Evolutionary conservation across 1,139 yeast genomes (phyloP).

Genomic region (Diutina sp.): DNA sequence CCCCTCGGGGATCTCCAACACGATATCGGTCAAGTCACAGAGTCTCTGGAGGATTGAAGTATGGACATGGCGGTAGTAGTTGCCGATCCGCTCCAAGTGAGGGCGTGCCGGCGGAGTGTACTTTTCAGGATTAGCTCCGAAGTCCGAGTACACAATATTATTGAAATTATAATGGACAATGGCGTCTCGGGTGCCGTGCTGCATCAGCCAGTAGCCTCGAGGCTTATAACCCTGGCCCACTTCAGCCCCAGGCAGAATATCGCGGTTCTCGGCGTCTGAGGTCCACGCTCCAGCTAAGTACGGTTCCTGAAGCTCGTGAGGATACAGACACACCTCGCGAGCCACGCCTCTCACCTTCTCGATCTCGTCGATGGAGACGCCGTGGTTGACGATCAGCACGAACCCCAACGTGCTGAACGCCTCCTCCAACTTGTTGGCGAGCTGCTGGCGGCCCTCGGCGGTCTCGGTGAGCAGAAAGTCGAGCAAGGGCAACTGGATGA

Average conservation of each 20-base stretch:
- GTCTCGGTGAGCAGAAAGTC: slow-evolving; percentile 10
- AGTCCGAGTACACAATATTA: slow-evolving; percentile 17
- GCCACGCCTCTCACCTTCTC: slow-evolving; percentile 22
- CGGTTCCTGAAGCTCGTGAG: slow-evolving; percentile 24
- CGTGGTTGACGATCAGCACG: slow-evolving; percentile 27
- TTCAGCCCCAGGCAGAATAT: slow-evolving; percentile 27
- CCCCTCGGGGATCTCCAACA: slow-evolving; percentile 30
- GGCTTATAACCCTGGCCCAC: slow-evolving; percentile 37
- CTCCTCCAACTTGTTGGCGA: slow-evolving; percentile 21
- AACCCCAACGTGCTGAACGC: slow-evolving; percentile 33
- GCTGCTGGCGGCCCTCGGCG: slow-evolving; percentile 11
- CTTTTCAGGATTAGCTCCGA: slow-evolving; percentile 7
- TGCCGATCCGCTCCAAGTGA: slow-evolving; percentile 22
- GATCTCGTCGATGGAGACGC: slow-evolving; percentile 15
- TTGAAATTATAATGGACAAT: slow-evolving; percentile 29
- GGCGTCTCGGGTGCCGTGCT: slow-evolving; percentile 27
- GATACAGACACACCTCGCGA: slow-evolving; percentile 24
- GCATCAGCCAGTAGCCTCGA: slow-evolving; percentile 29
- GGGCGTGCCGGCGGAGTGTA: slow-evolving; percentile 18
- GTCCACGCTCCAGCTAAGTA: slow-evolving; percentile 18
- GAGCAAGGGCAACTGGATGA: background rate
- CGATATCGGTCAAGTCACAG: slow-evolving; percentile 23
- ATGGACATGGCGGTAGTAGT: slow-evolving; percentile 23
- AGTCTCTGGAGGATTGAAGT: slow-evolving; percentile 19
- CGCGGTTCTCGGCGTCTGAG: slow-evolving; percentile 17